These are phyloP conservation scores for Phlebiopsis flavidoalba DNA, from an alignment of 768 basidiomycete species.

Conservation along the genomic window DNA sequence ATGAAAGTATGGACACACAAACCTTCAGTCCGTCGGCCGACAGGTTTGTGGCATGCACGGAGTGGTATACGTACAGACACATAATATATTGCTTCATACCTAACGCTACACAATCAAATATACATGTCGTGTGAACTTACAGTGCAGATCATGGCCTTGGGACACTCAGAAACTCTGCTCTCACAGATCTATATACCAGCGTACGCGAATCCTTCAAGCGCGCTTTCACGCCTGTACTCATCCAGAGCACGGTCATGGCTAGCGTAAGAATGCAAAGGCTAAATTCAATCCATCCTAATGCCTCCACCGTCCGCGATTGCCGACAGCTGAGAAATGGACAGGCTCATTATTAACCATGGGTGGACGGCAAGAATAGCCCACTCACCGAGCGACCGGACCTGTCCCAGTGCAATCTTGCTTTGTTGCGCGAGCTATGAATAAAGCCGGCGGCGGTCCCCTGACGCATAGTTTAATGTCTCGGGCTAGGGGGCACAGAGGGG, in stretches of 20 bases:
- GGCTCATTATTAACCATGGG: background rate
- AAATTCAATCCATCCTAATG: constrained; percentile 74
- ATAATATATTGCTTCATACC: no score
- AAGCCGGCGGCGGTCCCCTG: constrained; percentile 67
- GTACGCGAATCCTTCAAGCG: constrained; percentile 37
- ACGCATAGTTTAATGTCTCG: background rate
- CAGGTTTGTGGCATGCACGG: no score
- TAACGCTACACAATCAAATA: no score
- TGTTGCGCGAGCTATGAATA: constrained; percentile 58
- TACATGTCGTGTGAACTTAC: no score
- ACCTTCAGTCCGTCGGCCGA: no score
- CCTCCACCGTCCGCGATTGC: constrained; percentile 68
- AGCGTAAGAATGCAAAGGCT: constrained; percentile 54
- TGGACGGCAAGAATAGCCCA: background rate
- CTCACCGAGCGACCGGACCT: constrained; percentile 48
- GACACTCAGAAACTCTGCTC: no score
- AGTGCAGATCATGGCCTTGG: no score
- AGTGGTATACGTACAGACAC: no score
- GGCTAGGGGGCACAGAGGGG: background rate
- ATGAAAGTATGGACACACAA: background rate
- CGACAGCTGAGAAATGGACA: constrained; percentile 44
- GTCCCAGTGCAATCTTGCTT: constrained; percentile 52
- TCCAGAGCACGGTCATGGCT: constrained; percentile 49
- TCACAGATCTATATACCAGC: constrained; percentile 25
- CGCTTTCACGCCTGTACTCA: constrained; percentile 32